These are phyloP conservation scores for Cylindrotheca closterium DNA, from an alignment of 108 stramenopile species.

Conservation along the genomic window DNA sequence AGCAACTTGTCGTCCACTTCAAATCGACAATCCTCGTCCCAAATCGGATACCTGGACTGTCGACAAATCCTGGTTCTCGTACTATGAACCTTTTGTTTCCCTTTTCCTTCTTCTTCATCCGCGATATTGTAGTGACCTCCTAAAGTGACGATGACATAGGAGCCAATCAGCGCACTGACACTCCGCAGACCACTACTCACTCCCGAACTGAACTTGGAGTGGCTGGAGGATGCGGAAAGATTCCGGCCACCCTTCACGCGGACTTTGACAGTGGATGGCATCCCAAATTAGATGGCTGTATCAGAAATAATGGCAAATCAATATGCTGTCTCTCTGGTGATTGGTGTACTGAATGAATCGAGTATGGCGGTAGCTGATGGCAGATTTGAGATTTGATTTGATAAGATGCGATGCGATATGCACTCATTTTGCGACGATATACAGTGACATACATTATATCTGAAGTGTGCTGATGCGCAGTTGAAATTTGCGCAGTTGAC, in stretches of 20 bases:
- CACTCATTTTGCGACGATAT: too few relatives aligned
- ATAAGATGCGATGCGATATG: too few relatives aligned
- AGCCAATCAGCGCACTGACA: slow-evolving; percentile 36
- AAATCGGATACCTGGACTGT: slow-evolving; percentile 78
- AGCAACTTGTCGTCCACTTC: slow-evolving; percentile 94
- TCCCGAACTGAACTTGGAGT: not conserved
- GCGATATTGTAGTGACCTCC: slow-evolving; percentile 67
- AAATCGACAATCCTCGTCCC: slow-evolving; percentile 95
- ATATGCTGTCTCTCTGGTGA: too few relatives aligned
- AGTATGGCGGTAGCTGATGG: too few relatives aligned
- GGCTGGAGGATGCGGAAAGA: slow-evolving; percentile 78
- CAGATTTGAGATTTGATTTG: too few relatives aligned
- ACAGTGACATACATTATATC: too few relatives aligned
- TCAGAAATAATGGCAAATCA: too few relatives aligned
- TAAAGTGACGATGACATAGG: slow-evolving; percentile 73
- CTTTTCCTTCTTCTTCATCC: slow-evolving; percentile 55
- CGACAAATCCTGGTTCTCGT: slow-evolving; percentile 77
- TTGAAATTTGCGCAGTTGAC: too few relatives aligned
- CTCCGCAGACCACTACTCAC: slow-evolving; percentile 7
- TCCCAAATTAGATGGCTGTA: too few relatives aligned
- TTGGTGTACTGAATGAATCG: too few relatives aligned
- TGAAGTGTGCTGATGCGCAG: too few relatives aligned
- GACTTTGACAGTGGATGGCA: slow-evolving; percentile 92
- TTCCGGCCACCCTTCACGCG: slow-evolving; percentile 89
- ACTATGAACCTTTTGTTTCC: slow-evolving; percentile 78